Conservation (phyloP, 495 filamentous ascomycete genomes). For the Penicillium cinerascens region DNA sequence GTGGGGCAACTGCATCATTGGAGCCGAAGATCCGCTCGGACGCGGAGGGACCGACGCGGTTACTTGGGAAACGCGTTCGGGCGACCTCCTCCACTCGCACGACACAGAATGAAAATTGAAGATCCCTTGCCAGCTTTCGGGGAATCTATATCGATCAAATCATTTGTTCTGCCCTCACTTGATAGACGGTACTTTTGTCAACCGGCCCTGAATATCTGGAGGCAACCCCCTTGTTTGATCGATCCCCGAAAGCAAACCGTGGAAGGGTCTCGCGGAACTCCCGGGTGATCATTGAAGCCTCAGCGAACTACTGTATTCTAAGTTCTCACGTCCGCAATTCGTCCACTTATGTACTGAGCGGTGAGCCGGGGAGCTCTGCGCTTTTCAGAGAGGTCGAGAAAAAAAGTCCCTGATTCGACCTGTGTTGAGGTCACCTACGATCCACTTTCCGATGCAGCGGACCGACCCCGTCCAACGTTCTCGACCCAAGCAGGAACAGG, state of each 20-base stretch:
- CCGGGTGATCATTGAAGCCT: conserved; percentile 24
- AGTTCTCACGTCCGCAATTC: background rate
- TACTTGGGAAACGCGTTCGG: conserved; percentile 33
- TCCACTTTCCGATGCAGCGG: conserved; percentile 36
- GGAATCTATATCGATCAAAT: background rate
- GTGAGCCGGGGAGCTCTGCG: conserved; percentile 16
- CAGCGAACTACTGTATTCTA: conserved; percentile 13
- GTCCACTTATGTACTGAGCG: conserved; percentile 5
- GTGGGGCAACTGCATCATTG: conserved; percentile 25
- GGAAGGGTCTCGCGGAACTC: conserved; percentile 4
- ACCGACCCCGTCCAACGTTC: conserved; percentile 32
- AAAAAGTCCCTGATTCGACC: conserved; percentile 3
- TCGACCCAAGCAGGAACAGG: conserved; percentile 24
- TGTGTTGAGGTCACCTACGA: conserved; percentile 4
- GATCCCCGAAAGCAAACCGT: background rate
- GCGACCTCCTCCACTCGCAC: conserved; percentile 14
- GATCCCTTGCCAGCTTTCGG: background rate
- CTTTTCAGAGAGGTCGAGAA: background rate
- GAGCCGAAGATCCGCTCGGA: conserved; percentile 23
- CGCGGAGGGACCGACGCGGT: conserved; percentile 26
- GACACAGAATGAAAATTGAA: conserved; percentile 1
- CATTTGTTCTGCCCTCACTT: background rate
- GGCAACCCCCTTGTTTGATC: background rate
- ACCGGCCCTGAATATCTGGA: background rate
- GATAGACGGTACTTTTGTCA: background rate